These are phyloP conservation scores for Leccinum subspadiceum DNA, from an alignment of 1,284 basidiomycete genomes.

Conservation along the genomic window DNA sequence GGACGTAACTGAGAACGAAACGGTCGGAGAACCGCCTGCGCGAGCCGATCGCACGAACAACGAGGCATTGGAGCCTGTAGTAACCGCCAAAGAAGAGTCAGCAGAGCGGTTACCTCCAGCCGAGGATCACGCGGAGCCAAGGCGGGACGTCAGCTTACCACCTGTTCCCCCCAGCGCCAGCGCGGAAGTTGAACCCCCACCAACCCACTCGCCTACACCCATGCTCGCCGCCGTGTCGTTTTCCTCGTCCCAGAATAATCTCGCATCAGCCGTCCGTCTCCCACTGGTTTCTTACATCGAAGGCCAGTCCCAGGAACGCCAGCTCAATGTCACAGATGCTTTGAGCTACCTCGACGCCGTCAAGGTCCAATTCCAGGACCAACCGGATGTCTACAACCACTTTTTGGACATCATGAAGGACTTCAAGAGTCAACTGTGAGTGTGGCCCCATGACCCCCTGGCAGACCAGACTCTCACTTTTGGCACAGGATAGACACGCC, in stretches of 20 bases:
- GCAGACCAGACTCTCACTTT: slow-evolving; percentile 8
- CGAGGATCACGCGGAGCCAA: slow-evolving; percentile 12
- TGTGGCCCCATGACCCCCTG: slow-evolving; percentile 15
- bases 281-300: slow-evolving; percentile 26
- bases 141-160: slow-evolving; percentile 22
- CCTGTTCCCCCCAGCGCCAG: slow-evolving; percentile 6
- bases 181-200: not conserved
- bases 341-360: slow-evolving; percentile 92
- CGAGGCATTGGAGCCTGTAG: slow-evolving; percentile 5
- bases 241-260: not conserved
- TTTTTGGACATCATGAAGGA: slow-evolving; percentile 99
- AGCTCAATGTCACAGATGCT: slow-evolving; percentile 85
- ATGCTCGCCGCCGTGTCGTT: slow-evolving; percentile 6
- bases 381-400: slow-evolving; percentile 91
- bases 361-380: slow-evolving; percentile 83
- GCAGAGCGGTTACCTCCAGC: slow-evolving; percentile 8
- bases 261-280: slow-evolving; percentile 12
- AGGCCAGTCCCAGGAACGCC: slow-evolving; percentile 39
- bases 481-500: slow-evolving; percentile 90
- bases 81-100: slow-evolving; percentile 8
- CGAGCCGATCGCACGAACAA: slow-evolving; percentile 11
- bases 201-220: slow-evolving; percentile 17
- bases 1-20: slow-evolving; percentile 19
- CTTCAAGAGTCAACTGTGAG: slow-evolving; percentile 88
- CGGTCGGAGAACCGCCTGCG: slow-evolving; percentile 16